phyloP scores from a whole-genome alignment of 495 filamentous ascomycete genomes.

The Trichoderma parareesei region DNA sequence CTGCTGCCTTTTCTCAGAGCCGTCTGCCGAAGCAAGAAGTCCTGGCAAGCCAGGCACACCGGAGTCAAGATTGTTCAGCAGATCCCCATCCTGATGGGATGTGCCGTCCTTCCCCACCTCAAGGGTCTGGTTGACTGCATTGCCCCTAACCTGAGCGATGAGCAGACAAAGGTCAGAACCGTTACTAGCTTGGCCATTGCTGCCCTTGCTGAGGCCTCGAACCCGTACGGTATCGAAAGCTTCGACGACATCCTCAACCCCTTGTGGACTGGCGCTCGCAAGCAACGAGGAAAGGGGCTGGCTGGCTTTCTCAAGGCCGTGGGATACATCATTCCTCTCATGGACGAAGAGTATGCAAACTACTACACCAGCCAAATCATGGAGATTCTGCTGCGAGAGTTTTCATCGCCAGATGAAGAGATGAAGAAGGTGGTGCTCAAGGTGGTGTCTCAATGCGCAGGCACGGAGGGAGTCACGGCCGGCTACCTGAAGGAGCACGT shows the following conservation, averaged over 20 bases:
- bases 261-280: constrained; percentile 90
- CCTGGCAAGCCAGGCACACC: constrained; percentile 98
- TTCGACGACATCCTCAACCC: constrained; percentile 97
- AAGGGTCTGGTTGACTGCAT: constrained; percentile 97
- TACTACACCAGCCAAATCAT: constrained; percentile 99
- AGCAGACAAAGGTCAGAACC: constrained; percentile 94
- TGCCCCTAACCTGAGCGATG: constrained; percentile 88
- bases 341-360: constrained; percentile 99
- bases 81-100: constrained; percentile 99
- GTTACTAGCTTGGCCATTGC: constrained; percentile 94
- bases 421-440: constrained; percentile 99
- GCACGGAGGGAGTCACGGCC: constrained; percentile 89
- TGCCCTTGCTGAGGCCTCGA: constrained; percentile 90
- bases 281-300: constrained; percentile 93
- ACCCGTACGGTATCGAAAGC: constrained; percentile 97
- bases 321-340: constrained; percentile 95
- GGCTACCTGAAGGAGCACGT: constrained; percentile 93
- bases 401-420: constrained; percentile 93
- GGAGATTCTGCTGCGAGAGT: constrained; percentile 95
- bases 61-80: constrained; percentile 99
- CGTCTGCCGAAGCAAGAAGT: constrained; percentile 95
- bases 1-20: constrained; percentile 91
- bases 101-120: constrained; percentile 90
- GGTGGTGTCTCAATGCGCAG: constrained; percentile 93
- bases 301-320: constrained; percentile 96